A percentile compares a stretch with the other conserved stretches of the same genome.
phyloP scores from a whole-genome alignment of 1,139 yeast species.

The Yamadazyma dushanensis region DNA sequence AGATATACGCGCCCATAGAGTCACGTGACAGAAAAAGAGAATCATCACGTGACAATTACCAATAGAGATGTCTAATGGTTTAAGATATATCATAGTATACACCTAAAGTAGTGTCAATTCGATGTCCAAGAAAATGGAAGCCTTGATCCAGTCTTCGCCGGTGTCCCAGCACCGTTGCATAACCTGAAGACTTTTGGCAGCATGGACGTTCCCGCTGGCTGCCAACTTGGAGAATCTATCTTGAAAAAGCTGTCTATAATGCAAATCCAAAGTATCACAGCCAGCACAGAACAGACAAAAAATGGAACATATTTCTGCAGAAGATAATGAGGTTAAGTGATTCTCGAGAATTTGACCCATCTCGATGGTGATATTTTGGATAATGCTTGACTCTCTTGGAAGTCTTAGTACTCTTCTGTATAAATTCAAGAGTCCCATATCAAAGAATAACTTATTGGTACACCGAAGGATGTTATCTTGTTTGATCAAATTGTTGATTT shows the following conservation, averaged over 20 bases:
- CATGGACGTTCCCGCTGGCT: conserved; percentile 50
- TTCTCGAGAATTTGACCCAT: conserved; percentile 35
- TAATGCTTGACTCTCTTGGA: conserved; percentile 44
- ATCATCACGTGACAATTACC: conserved; percentile 1
- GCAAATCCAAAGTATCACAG: conserved; percentile 49
- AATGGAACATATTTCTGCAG: conserved; percentile 57
- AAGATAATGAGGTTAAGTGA: conserved; percentile 43
- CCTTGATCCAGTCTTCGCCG: conserved; percentile 57
- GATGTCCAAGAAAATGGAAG: conserved; percentile 43
- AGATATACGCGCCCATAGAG: too few relatives aligned
- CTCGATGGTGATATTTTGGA: conserved; percentile 48
- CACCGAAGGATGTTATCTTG: conserved; percentile 47
- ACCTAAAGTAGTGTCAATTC: conserved; percentile 47
- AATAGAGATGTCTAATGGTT: too few relatives aligned
- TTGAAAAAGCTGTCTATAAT: conserved; percentile 33
- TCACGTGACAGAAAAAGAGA: not conserved
- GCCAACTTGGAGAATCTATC: conserved; percentile 39
- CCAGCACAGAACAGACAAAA: conserved; percentile 61
- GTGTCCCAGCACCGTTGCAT: conserved; percentile 60
- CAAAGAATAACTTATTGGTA: conserved; percentile 55
- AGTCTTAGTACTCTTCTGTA: conserved; percentile 55
- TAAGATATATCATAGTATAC: too few relatives aligned
- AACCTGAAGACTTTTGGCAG: conserved; percentile 46
- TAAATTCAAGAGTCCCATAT: conserved; percentile 56
- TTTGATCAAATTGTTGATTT: conserved; percentile 20